These are phyloP conservation scores for Globisporangium nodosum DNA, from an alignment of 352 stramenopile species.

Conservation along the genomic window DNA sequence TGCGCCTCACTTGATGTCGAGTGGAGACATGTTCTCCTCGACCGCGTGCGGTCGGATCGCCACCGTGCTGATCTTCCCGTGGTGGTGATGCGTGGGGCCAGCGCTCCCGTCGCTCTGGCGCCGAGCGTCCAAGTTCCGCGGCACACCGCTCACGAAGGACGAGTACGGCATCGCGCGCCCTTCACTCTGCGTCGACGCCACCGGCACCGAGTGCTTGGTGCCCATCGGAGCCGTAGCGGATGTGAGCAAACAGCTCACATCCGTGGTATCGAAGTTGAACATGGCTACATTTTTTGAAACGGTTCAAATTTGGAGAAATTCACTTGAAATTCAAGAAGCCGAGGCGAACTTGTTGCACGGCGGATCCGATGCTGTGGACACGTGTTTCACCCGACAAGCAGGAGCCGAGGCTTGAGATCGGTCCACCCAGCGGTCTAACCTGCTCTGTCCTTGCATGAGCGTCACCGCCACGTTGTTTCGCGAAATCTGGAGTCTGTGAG, in stretches of 20 bases:
- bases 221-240: conserved; percentile 28
- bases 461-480: too few species aligned
- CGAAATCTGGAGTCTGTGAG: too few species aligned
- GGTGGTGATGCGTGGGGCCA: background rate
- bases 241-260: background rate
- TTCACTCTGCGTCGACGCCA: conserved; percentile 24
- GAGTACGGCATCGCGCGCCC: conserved; percentile 10
- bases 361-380: too few species aligned
- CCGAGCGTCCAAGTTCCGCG: background rate
- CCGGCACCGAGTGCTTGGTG: conserved; percentile 56
- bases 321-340: too few species aligned
- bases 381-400: too few species aligned
- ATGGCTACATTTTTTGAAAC: background rate
- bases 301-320: too few species aligned
- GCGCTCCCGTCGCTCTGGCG: background rate
- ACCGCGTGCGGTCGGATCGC: conserved; percentile 45
- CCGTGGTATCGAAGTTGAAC: background rate
- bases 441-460: too few species aligned
- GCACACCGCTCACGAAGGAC: conserved; percentile 5
- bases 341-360: too few species aligned
- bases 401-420: too few species aligned
- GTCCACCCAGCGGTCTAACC: too few species aligned
- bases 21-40: conserved; percentile 21
- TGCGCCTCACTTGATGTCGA: conserved; percentile 59
- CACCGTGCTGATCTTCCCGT: conserved; percentile 24